A percentile compares a stretch with the other conserved stretches of the same genome.
Conservation (phyloP, 148 eudicot genomes). For the Camellia granthamiana region DNA sequence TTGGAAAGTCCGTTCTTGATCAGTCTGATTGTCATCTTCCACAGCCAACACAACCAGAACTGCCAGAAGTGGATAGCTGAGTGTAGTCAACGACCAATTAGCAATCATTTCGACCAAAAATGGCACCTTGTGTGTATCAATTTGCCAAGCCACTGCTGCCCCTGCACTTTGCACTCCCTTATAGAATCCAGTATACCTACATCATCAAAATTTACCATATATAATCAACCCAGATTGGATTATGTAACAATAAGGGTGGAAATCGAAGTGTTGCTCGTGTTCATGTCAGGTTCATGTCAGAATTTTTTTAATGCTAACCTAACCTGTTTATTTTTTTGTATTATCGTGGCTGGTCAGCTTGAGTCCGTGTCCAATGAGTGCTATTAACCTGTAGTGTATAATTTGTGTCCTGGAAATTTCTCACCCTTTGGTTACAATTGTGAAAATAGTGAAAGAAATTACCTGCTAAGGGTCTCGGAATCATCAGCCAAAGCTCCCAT, state of each 20-base stretch:
- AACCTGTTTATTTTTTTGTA: too few relatives aligned
- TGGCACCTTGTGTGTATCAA: constrained; percentile 68
- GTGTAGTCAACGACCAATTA: constrained; percentile 72
- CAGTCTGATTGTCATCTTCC: constrained; percentile 48
- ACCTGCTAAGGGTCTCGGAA: constrained; percentile 95
- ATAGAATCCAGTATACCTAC: constrained; percentile 86
- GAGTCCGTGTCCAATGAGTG: too few relatives aligned
- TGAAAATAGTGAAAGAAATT: constrained; percentile 4
- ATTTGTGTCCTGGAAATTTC: too few relatives aligned
- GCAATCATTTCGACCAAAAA: constrained; percentile 54
- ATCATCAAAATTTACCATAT: constrained; percentile 12
- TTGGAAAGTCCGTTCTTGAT: constrained; percentile 26
- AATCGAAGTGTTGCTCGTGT: too few relatives aligned
- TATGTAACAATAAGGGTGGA: too few relatives aligned
- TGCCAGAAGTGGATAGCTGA: constrained; percentile 72
- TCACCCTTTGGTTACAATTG: neutral
- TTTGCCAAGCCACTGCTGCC: constrained; percentile 92
- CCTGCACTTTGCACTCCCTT: constrained; percentile 99
- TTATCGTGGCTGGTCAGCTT: too few relatives aligned
- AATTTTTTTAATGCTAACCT: too few relatives aligned
- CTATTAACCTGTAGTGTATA: too few relatives aligned
- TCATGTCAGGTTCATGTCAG: too few relatives aligned
- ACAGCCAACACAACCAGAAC: constrained; percentile 66
- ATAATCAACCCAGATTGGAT: neutral
- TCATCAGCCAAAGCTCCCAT: constrained; percentile 88